A percentile compares a stretch with the other conserved stretches of the same genome.
Evolutionary conservation across 2,329 filamentous ascomycete genomes (phyloP).

Genomic region (Neofusicoccum kwambonambiense): DNA sequence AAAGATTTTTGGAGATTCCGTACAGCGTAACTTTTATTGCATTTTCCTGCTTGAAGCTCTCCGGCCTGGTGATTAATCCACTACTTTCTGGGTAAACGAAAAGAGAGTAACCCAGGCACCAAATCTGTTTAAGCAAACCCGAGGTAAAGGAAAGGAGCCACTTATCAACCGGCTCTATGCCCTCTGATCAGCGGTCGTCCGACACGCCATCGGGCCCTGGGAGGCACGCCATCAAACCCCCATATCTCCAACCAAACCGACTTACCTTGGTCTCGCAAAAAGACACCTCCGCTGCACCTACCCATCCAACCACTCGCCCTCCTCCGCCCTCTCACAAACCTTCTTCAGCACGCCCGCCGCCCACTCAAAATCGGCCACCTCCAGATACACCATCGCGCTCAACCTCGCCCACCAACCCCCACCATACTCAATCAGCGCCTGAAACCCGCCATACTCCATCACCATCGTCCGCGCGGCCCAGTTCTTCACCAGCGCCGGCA

Average conservation of each 20-base stretch:
- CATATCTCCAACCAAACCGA: neutral
- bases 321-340: constrained; percentile 53
- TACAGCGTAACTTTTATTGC: no score
- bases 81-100: no score
- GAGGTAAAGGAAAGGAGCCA: no score
- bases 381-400: constrained; percentile 83
- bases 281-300: no score
- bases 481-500: constrained; percentile 33
- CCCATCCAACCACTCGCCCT: constrained; percentile 39
- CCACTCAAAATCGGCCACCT: constrained; percentile 74
- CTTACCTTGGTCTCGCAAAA: no score
- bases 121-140: no score
- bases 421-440: constrained; percentile 62
- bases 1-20: no score
- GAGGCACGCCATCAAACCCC: neutral
- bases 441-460: constrained; percentile 68
- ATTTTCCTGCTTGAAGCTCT: no score
- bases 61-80: no score
- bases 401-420: constrained; percentile 68
- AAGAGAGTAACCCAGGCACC: neutral
- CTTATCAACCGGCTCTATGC: no score
- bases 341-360: constrained; percentile 59
- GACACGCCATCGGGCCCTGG: neutral
- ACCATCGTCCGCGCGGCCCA: constrained; percentile 44
- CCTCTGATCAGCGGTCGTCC: no score